Conservation (phyloP, 306 rosid species). For the Acacia confusa region DNA sequence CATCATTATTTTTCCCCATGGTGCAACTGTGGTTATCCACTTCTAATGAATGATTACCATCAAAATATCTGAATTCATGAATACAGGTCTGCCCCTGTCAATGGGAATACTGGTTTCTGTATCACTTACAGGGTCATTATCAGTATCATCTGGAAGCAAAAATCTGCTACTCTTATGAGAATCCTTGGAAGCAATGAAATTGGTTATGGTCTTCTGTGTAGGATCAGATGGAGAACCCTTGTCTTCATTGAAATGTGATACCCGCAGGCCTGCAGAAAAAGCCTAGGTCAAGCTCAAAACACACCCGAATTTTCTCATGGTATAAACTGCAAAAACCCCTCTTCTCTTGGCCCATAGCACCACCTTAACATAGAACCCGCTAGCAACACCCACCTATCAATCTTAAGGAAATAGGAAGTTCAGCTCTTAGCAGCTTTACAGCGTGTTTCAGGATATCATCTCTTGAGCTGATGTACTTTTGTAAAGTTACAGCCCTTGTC, state of each 20-base stretch:
- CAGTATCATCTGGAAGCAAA: constrained; percentile 37
- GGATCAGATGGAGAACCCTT: constrained; percentile 58
- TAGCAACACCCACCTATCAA: constrained; percentile 62
- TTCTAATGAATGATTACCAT: constrained; percentile 36
- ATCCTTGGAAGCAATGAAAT: constrained; percentile 60
- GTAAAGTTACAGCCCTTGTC: constrained; percentile 85
- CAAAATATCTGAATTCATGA: constrained; percentile 38
- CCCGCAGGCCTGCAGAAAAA: constrained; percentile 67
- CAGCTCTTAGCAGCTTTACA: constrained; percentile 80
- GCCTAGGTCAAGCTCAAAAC: constrained; percentile 31
- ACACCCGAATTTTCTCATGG: constrained; percentile 19
- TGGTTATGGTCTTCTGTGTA: constrained; percentile 67
- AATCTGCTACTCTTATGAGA: constrained; percentile 41
- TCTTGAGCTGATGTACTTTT: constrained; percentile 57
- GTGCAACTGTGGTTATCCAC: constrained; percentile 33
- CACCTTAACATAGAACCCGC: constrained; percentile 11
- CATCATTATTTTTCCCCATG: constrained; percentile 31
- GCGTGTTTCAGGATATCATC: constrained; percentile 87
- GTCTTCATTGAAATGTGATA: constrained; percentile 73
- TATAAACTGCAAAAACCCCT: constrained; percentile 8
- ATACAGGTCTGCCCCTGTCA: constrained; percentile 36
- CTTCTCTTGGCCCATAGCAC: constrained; percentile 19
- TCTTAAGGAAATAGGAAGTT: constrained; percentile 89
- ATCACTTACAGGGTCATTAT: constrained; percentile 40
- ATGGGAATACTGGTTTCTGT: constrained; percentile 45